These are phyloP conservation scores for Dysphania ambrosioides DNA, from an alignment of 148 eudicot species.

Conservation along the genomic window DNA sequence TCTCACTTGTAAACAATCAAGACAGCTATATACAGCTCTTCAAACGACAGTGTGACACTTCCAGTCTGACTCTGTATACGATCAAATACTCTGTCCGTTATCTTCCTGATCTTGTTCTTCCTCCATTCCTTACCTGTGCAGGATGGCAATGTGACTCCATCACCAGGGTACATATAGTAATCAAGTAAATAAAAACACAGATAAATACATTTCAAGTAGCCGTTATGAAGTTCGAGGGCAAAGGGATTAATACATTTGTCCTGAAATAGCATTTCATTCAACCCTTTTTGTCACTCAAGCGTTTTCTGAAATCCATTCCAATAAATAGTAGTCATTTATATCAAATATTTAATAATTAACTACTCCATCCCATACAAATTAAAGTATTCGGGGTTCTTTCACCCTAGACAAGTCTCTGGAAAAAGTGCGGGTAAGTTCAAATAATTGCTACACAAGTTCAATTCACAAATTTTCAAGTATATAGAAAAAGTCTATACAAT, in stretches of 20 bases:
- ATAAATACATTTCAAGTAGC: background rate
- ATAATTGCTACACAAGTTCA: background rate
- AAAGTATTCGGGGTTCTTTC: background rate
- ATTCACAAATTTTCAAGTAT: background rate
- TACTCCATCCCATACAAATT: background rate
- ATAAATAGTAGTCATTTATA: background rate
- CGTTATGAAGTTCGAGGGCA: background rate
- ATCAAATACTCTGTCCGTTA: conserved; percentile 66
- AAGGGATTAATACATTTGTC: background rate
- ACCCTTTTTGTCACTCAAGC: background rate
- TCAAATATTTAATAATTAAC: no score
- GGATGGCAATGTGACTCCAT: background rate
- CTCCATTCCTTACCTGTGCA: conserved; percentile 81
- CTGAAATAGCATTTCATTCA: background rate
- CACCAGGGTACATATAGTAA: background rate
- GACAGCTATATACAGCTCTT: conserved; percentile 82
- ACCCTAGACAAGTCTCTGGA: background rate
- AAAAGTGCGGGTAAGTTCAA: background rate
- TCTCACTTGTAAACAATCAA: conserved; percentile 82
- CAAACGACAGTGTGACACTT: conserved; percentile 52
- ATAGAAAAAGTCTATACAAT: no score
- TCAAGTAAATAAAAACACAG: background rate
- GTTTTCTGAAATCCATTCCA: background rate
- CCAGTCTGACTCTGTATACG: conserved; percentile 54
- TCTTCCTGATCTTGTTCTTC: conserved; percentile 56